A percentile compares a stretch with the other conserved stretches of the same genome.
These are phyloP conservation scores for Wallemia ichthyophaga DNA, from an alignment of 1,284 basidiomycete genomes.

Conservation along the genomic window DNA sequence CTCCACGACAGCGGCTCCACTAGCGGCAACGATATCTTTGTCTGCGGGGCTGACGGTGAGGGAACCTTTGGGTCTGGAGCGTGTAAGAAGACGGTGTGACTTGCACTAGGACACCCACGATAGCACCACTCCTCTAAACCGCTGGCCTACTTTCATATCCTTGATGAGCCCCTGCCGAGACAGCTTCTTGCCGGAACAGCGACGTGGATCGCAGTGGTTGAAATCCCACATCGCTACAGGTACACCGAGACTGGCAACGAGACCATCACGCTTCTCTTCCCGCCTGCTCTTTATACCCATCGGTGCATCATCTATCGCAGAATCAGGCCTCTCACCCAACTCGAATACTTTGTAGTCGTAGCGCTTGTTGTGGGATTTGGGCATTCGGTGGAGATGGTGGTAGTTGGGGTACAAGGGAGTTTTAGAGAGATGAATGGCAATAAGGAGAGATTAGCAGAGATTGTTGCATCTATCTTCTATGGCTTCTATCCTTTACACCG, in stretches of 20 bases:
- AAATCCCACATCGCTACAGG: constrained; percentile 90
- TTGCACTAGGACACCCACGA: too few relatives aligned
- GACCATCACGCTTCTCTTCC: neutral
- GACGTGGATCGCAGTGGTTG: constrained; percentile 78
- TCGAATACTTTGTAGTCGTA: neutral
- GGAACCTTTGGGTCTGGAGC: constrained; percentile 51
- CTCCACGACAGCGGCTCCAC: constrained; percentile 78
- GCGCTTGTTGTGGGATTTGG: neutral
- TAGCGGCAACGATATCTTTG: constrained; percentile 38
- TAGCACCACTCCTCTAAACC: constrained; percentile 71
- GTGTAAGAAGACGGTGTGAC: neutral
- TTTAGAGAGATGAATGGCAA: too few relatives aligned
- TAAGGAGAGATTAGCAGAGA: too few relatives aligned
- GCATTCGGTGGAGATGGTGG: neutral
- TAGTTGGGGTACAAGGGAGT: too few relatives aligned
- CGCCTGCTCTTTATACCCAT: neutral
- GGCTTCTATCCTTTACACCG: too few relatives aligned
- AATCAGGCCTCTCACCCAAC: neutral
- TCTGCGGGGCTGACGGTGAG: constrained; percentile 57
- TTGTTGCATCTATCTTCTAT: too few relatives aligned
- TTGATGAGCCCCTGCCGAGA: constrained; percentile 55
- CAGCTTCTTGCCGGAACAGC: constrained; percentile 85
- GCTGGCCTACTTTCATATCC: constrained; percentile 50
- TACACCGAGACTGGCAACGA: constrained; percentile 22
- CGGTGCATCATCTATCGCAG: neutral